phyloP scores from a whole-genome alignment of 345 rosid genomes.

The Toxicodendron radicans region DNA sequence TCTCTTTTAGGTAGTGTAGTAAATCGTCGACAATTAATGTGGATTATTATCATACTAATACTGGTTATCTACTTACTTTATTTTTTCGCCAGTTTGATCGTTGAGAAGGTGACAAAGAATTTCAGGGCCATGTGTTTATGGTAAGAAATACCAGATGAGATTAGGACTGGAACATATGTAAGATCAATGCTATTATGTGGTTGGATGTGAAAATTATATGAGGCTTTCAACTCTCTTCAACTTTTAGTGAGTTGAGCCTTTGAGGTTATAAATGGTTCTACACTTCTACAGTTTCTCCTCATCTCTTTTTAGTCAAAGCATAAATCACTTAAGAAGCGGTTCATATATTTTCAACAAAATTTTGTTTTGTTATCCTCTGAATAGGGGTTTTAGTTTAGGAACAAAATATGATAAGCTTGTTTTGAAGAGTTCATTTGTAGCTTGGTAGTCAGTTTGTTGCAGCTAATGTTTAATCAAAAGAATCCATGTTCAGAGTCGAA shows the following conservation, averaged over 20 bases:
- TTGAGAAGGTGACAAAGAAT: slow-evolving; percentile 1
- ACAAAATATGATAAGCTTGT: not conserved
- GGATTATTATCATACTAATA: not conserved
- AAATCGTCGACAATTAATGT: not conserved
- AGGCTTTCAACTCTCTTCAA: not conserved
- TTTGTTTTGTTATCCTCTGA: not conserved
- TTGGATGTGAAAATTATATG: not conserved
- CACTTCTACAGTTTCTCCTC: not conserved
- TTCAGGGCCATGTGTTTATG: not conserved
- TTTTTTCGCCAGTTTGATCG: slow-evolving; percentile 8
- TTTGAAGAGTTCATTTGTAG: not conserved
- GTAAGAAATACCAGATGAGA: not conserved
- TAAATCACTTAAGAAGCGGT: not conserved
- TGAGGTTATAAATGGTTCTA: slow-evolving; percentile 1
- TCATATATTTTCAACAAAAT: not conserved
- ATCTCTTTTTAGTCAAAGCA: not conserved
- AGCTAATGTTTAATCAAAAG: not conserved
- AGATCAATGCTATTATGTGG: slow-evolving; percentile 3
- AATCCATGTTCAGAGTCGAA: not conserved
- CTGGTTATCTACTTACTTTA: not conserved
- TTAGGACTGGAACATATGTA: not conserved
- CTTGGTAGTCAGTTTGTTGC: not conserved
- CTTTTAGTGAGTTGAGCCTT: not conserved
- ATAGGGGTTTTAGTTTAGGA: not conserved
- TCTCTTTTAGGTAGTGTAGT: slow-evolving; percentile 3